phyloP scores from a whole-genome alignment of 169 alveolate species.

The Cryptosporidium sp. region DNA sequence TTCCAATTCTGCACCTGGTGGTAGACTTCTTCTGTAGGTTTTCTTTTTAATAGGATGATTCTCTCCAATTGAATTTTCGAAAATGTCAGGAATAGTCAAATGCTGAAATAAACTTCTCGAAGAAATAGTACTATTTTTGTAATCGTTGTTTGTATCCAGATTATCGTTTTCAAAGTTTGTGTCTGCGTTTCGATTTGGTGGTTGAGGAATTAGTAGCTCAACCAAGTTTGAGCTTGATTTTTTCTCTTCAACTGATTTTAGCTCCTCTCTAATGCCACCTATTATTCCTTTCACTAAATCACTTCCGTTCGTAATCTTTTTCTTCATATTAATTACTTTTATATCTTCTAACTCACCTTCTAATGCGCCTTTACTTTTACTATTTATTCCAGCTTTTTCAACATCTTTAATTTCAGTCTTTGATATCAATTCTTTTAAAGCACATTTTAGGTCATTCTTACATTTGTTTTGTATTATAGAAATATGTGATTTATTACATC shows the following conservation, averaged over 20 bases:
- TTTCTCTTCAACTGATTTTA: background rate
- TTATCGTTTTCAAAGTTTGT: background rate
- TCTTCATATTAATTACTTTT: background rate
- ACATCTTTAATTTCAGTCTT: background rate
- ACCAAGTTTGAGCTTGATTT: background rate
- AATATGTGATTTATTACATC: too few relatives aligned
- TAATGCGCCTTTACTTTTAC: background rate
- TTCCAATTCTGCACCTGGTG: constrained; percentile 38
- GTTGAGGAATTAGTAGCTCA: constrained; percentile 10
- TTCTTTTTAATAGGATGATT: background rate
- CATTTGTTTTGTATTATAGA: background rate
- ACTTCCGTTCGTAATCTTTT: background rate
- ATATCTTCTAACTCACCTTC: background rate
- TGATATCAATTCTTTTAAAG: constrained; percentile 9
- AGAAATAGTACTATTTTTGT: background rate
- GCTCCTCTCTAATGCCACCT: background rate
- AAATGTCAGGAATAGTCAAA: background rate
- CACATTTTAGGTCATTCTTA: background rate
- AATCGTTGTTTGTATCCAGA: background rate
- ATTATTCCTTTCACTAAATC: background rate
- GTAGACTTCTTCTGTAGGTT: background rate
- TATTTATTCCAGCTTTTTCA: background rate
- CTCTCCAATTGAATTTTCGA: background rate
- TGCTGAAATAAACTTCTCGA: background rate
- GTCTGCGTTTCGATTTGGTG: constrained; percentile 1